A percentile compares a stretch with the other conserved stretches of the same genome.
These are phyloP conservation scores for Drechslerella coelobrocha DNA, from an alignment of 2,329 filamentous ascomycete species.

Conservation along the genomic window DNA sequence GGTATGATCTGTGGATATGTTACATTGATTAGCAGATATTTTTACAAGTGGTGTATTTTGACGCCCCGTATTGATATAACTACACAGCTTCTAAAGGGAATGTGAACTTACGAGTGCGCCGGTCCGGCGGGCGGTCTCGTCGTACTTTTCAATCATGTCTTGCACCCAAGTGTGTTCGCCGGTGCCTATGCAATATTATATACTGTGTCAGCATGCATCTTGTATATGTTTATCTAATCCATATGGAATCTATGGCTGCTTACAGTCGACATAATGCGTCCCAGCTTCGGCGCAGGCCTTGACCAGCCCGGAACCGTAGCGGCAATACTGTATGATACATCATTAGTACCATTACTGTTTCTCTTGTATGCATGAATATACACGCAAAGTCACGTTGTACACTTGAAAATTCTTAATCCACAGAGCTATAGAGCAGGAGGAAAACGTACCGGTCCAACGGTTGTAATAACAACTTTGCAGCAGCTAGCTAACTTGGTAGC, in stretches of 20 bases:
- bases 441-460: constrained; percentile 51
- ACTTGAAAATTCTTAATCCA: background rate
- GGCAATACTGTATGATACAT: constrained; percentile 61
- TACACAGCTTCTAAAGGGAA: background rate
- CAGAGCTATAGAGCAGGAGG: constrained; percentile 57
- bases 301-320: constrained; percentile 70
- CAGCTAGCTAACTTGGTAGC: constrained; percentile 51
- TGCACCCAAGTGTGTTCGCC: constrained; percentile 71
- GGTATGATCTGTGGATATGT: constrained; percentile 64
- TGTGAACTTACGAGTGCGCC: constrained; percentile 65
- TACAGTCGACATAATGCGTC: constrained; percentile 71
- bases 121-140: constrained; percentile 66
- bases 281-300: constrained; percentile 70
- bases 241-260: constrained; percentile 61
- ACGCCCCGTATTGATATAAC: background rate
- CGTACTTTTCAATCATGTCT: constrained; percentile 68
- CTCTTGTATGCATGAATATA: no score
- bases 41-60: background rate
- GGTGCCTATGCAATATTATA: constrained; percentile 59
- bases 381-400: no score
- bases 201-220: constrained; percentile 6
- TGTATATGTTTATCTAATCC: constrained; percentile 54
- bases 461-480: constrained; percentile 52
- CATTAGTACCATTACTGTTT: constrained; percentile 60
- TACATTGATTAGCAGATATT: constrained; percentile 37